phyloP scores from a whole-genome alignment of 1,139 yeast species.

The Magnusiomyces suaveolens region DNA sequence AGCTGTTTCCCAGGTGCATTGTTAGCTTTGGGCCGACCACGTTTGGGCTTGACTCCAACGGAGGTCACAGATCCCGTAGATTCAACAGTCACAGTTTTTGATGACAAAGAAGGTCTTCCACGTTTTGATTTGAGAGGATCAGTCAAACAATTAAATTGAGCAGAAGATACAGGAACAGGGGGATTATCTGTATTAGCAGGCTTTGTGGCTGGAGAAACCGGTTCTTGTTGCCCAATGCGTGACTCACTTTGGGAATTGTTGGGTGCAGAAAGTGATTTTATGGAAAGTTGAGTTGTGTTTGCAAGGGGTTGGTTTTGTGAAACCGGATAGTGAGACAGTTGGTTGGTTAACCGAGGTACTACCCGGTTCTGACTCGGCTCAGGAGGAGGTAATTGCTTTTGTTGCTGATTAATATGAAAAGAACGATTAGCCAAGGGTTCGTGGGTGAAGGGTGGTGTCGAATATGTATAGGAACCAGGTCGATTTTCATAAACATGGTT shows the following conservation, averaged over 20 bases:
- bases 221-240: not conserved
- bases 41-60: constrained; percentile 1
- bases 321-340: not conserved
- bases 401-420: not conserved
- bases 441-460: not conserved
- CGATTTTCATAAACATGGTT: not conserved
- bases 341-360: not conserved
- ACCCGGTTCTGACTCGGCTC: not conserved
- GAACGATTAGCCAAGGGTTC: not conserved
- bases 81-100: not conserved
- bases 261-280: not conserved
- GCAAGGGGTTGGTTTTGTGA: not conserved
- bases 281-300: not conserved
- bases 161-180: too few species aligned
- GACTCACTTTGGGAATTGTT: not conserved
- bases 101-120: not conserved
- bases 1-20: not conserved
- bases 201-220: not conserved
- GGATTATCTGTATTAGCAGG: not conserved
- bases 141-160: too few species aligned
- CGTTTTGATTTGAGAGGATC: not conserved
- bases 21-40: constrained; percentile 2
- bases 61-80: not conserved
- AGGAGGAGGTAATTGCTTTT: not conserved
- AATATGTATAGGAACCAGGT: not conserved